These are phyloP conservation scores for Datura wrightii DNA, from an alignment of 257 asterid species.

Conservation along the genomic window DNA sequence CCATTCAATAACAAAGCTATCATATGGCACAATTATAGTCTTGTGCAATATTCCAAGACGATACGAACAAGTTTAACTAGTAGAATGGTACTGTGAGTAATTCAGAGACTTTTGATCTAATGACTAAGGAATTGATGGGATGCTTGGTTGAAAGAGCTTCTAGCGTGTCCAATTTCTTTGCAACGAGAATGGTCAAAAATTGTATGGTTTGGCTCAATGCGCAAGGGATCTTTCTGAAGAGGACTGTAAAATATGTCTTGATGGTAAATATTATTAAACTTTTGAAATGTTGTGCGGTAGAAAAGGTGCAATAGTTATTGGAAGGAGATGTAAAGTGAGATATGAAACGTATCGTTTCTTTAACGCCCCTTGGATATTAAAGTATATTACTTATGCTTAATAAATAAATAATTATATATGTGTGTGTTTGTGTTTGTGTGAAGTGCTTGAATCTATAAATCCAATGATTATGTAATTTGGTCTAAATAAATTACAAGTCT, in stretches of 20 bases:
- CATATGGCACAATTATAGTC: constrained; percentile 55
- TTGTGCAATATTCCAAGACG: constrained; percentile 44
- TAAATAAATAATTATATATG: no score
- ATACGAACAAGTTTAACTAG: constrained; percentile 38
- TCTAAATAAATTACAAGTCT: no score
- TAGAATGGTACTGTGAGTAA: constrained; percentile 18
- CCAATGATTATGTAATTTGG: no score
- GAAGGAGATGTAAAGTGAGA: constrained; percentile 52
- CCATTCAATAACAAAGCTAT: constrained; percentile 40
- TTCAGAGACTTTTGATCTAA: background rate
- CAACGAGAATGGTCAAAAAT: constrained; percentile 34
- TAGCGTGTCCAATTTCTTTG: constrained; percentile 29
- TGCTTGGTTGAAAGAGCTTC: constrained; percentile 16
- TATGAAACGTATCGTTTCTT: constrained; percentile 49
- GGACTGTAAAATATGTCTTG: constrained; percentile 49
- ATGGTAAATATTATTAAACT: constrained; percentile 40
- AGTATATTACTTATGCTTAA: no score
- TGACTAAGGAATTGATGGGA: constrained; percentile 34
- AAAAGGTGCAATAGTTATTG: no score
- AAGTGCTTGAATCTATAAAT: no score
- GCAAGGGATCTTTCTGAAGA: constrained; percentile 44
- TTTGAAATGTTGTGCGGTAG: constrained; percentile 39
- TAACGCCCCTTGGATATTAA: no score
- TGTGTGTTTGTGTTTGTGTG: no score
- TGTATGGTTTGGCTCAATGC: constrained; percentile 44